These are phyloP conservation scores for Cyanidium caldarium DNA, from an alignment of 23 red algal genomes.

Conservation along the genomic window DNA sequence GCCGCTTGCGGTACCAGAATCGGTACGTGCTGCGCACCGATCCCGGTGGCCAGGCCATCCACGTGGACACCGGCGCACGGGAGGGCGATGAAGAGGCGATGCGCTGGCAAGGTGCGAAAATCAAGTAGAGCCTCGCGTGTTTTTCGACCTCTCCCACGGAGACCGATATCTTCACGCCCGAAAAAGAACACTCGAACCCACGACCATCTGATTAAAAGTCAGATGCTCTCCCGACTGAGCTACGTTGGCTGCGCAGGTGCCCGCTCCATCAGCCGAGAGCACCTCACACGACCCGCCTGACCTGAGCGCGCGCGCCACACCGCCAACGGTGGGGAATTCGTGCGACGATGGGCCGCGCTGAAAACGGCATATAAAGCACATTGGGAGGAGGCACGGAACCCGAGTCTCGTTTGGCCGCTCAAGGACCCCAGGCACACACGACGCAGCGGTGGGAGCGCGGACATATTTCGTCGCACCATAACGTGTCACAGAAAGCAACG, in stretches of 20 bases:
- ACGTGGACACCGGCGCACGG: too few relatives aligned
- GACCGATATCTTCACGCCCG: too few relatives aligned
- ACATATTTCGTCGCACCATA: neutral
- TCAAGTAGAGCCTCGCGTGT: too few relatives aligned
- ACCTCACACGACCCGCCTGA: too few relatives aligned
- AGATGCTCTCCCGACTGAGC: conserved; percentile 7
- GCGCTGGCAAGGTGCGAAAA: too few relatives aligned
- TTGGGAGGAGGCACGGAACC: neutral
- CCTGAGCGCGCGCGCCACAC: too few relatives aligned
- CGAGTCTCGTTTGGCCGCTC: neutral
- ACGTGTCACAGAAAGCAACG: neutral
- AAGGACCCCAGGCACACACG: neutral
- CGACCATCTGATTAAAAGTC: conserved; percentile 9
- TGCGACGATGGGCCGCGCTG: neutral
- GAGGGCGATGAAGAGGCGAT: too few relatives aligned
- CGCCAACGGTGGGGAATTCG: conserved; percentile 10
- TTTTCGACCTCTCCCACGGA: too few relatives aligned
- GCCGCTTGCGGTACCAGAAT: too few relatives aligned
- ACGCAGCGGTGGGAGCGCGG: neutral
- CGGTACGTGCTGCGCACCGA: too few relatives aligned
- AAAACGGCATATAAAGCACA: neutral
- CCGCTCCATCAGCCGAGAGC: neutral
- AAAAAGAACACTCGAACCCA: too few relatives aligned
- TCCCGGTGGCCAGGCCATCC: too few relatives aligned
- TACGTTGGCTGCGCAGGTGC: neutral